phyloP scores from a whole-genome alignment of 2,329 filamentous ascomycete species.

The Coniochaeta ligniaria region DNA sequence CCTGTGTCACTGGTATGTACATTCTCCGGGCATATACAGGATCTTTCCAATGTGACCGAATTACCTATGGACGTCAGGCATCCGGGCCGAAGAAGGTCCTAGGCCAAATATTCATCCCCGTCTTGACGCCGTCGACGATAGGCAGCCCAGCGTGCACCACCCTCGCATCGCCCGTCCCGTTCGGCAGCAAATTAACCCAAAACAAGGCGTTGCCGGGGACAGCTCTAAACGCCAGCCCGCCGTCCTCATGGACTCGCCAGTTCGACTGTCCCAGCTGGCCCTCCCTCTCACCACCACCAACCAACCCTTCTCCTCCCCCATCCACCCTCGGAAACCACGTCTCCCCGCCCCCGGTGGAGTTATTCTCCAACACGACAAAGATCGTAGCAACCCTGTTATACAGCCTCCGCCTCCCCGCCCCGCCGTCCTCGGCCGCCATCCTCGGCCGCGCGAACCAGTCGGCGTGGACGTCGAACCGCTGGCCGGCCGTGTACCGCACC shows the following conservation, averaged over 20 bases:
- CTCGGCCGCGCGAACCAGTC: slow-evolving; percentile 26
- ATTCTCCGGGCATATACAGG: neutral
- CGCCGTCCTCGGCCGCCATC: slow-evolving; percentile 10
- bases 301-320: neutral
- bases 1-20: slow-evolving; percentile 2
- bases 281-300: slow-evolving; percentile 3
- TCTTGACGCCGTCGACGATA: slow-evolving; percentile 28
- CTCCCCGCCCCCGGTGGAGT: slow-evolving; percentile 25
- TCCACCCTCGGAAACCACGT: slow-evolving; percentile 29
- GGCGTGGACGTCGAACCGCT: slow-evolving; percentile 28
- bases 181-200: slow-evolving; percentile 32
- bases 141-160: slow-evolving; percentile 32
- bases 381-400: slow-evolving; percentile 29
- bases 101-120: slow-evolving; percentile 36
- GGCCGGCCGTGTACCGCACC: slow-evolving; percentile 27
- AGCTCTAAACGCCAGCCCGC: slow-evolving; percentile 28
- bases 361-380: slow-evolving; percentile 26
- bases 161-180: slow-evolving; percentile 29
- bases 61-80: slow-evolving; percentile 6
- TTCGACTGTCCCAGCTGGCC: slow-evolving; percentile 1
- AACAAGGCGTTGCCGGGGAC: slow-evolving; percentile 31
- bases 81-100: slow-evolving; percentile 17
- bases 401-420: slow-evolving; percentile 12
- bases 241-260: slow-evolving; percentile 27
- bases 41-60: neutral